phyloP scores from a whole-genome alignment of 2,329 filamentous ascomycete species.

The Colletotrichum orbiculare region DNA sequence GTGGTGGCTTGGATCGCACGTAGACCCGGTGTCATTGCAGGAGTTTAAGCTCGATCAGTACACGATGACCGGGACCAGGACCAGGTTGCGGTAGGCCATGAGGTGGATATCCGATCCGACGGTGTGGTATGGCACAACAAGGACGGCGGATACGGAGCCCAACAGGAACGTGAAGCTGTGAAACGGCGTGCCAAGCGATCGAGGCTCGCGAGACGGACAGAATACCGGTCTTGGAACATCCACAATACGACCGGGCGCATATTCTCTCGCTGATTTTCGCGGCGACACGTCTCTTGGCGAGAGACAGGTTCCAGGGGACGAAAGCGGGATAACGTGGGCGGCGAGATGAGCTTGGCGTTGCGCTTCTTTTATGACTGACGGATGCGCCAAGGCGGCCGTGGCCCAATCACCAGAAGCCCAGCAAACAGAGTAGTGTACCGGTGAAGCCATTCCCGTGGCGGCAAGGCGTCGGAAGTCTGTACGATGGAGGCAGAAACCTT shows the following conservation, averaged over 20 bases:
- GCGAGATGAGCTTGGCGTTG: slow-evolving; percentile 6
- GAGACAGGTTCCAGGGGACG: neutral
- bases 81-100: no score
- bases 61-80: no score
- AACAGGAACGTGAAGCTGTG: no score
- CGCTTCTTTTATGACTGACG: neutral
- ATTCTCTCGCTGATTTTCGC: slow-evolving; percentile 35
- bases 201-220: slow-evolving; percentile 17
- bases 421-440: neutral
- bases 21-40: neutral
- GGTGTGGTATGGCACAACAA: no score
- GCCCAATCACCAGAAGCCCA: slow-evolving; percentile 3
- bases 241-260: slow-evolving; percentile 22
- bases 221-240: slow-evolving; percentile 19
- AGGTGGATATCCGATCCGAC: no score
- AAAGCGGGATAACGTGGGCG: slow-evolving; percentile 8
- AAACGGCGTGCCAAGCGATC: no score
- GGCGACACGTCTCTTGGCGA: slow-evolving; percentile 13
- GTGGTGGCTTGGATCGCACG: slow-evolving; percentile 7
- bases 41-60: no score
- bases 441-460: neutral
- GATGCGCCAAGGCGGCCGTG: neutral
- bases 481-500: no score
- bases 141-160: no score
- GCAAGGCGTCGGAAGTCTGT: slow-evolving; percentile 13